Evolutionary conservation across 345 rosid genomes (phyloP), one percentile per base, ranked within the genome.

Genomic region (Lagerstroemia speciosa): DNA sequence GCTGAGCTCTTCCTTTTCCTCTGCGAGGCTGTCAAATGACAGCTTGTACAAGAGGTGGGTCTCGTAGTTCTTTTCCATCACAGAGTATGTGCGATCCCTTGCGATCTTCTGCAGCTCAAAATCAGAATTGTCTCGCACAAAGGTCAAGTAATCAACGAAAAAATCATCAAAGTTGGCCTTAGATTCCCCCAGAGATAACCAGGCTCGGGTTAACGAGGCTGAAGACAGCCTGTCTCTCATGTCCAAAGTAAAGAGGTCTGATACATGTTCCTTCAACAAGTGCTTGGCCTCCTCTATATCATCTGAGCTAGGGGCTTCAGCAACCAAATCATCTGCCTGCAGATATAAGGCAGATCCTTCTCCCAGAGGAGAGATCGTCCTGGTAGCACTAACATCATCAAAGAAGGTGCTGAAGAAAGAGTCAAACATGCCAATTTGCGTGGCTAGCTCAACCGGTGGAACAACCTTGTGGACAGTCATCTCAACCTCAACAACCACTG

Each of bases 1-100:
- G 37, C 31, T 62, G 38, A 62, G 34, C 17, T 66, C 68, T 24
- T 41, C 57, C 36, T 43, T 31, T 41, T 66, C 68, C 68, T 66
- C 15, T 43, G 40, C 10, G 45, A 64, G 45, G 26, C 33, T 6
- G 6, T 64, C 67, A 11, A 33, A 32, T 9, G 45, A 65, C 29
- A 22, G 9, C 68, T 41, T 38, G 27, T 38, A n/a, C 32, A 17
- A 41, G 1, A 27, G 12, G 33, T 41, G 50, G 20, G 22, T 65
- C 52, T 65, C n/a, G 2, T 65, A 22, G 16, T 43, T 38, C 32
- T 41, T 24, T 19, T 40, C 26, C 52, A 41, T 65, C 0, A 0
- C 17, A 65, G 6, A 37, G 16, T 34, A 12, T 24, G 11, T n/a
- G 7, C n/a, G 52, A 65, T 65, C 67, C 67, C 8, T 65, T 5